Evolutionary conservation across 2,329 filamentous ascomycete species (phyloP).

Genomic region (Tolypocladium sp.): DNA sequence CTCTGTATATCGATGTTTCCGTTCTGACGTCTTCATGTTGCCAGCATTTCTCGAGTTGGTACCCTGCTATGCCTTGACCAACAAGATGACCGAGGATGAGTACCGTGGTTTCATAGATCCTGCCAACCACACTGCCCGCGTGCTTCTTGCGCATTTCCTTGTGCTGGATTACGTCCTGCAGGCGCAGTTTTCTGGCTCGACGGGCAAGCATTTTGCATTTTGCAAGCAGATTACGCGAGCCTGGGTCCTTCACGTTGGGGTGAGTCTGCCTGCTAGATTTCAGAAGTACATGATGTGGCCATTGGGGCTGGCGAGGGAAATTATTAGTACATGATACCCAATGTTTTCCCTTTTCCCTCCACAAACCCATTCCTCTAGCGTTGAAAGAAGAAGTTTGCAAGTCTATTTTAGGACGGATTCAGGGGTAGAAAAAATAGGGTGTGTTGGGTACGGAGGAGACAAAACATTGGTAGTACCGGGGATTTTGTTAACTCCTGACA

Average conservation of each 20-base stretch:
- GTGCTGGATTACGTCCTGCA: neutral
- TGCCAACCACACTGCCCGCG: neutral
- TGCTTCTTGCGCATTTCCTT: slow-evolving; percentile 5
- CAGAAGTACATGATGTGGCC: slow-evolving; percentile 1
- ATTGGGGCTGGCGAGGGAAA: neutral
- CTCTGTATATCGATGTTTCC: too few relatives aligned
- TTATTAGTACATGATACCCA: too few relatives aligned
- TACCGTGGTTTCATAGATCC: slow-evolving; percentile 1
- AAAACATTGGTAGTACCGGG: too few relatives aligned
- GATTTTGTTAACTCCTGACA: too few relatives aligned
- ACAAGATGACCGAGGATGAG: slow-evolving; percentile 7
- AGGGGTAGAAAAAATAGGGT: too few relatives aligned
- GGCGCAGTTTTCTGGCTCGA: neutral
- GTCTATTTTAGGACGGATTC: too few relatives aligned
- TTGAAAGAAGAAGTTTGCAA: too few relatives aligned
- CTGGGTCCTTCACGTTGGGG: neutral
- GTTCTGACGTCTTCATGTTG: neutral
- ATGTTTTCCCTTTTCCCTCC: too few relatives aligned
- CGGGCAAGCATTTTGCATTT: slow-evolving; percentile 2
- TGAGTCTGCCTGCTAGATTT: neutral
- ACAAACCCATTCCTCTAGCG: too few relatives aligned
- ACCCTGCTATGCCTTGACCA: slow-evolving; percentile 3
- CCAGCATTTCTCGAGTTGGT: slow-evolving; percentile 4
- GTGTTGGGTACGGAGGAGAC: too few relatives aligned
- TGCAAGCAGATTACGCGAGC: neutral